These are phyloP conservation scores for Yamadazyma buinensis DNA, from an alignment of 1,139 yeast species.

Conservation along the genomic window DNA sequence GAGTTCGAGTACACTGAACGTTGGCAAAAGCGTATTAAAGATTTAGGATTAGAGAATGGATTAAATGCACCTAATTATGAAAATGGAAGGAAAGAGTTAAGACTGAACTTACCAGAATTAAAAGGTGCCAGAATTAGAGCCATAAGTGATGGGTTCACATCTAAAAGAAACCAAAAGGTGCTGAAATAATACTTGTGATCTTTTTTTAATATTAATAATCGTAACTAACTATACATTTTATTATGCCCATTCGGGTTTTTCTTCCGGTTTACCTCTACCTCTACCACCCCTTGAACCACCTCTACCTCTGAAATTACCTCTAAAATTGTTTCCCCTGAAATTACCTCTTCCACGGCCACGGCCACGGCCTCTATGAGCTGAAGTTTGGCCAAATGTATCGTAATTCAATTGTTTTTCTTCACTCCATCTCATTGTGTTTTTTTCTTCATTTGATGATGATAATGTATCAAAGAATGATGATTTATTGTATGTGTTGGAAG, in stretches of 20 bases:
- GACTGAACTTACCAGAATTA: constrained; percentile 4
- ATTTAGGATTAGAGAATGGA: constrained; percentile 1
- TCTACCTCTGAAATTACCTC: constrained; percentile 16
- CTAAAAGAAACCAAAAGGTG: background rate
- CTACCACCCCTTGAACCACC: constrained; percentile 1
- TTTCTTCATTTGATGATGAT: constrained; percentile 52
- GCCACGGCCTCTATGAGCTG: constrained; percentile 24
- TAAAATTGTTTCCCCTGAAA: constrained; percentile 23
- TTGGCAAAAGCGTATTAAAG: constrained; percentile 12
- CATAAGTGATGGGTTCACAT: background rate
- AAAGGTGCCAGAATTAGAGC: constrained; percentile 8
- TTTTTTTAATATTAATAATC: too few species aligned
- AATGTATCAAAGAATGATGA: constrained; percentile 81
- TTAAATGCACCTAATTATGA: constrained; percentile 5
- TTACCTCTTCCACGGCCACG: constrained; percentile 31
- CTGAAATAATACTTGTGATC: too few species aligned
- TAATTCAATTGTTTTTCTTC: constrained; percentile 59
- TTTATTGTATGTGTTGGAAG: constrained; percentile 46
- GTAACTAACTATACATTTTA: background rate
- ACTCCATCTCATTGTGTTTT: constrained; percentile 49
- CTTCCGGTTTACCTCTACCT: constrained; percentile 7
- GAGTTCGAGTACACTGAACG: constrained; percentile 27
- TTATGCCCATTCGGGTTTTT: constrained; percentile 20
- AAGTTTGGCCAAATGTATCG: constrained; percentile 67
- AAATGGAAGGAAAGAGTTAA: constrained; percentile 9